phyloP scores from a whole-genome alignment of 116 monocot species.

The Dioscorea cayenensis region DNA sequence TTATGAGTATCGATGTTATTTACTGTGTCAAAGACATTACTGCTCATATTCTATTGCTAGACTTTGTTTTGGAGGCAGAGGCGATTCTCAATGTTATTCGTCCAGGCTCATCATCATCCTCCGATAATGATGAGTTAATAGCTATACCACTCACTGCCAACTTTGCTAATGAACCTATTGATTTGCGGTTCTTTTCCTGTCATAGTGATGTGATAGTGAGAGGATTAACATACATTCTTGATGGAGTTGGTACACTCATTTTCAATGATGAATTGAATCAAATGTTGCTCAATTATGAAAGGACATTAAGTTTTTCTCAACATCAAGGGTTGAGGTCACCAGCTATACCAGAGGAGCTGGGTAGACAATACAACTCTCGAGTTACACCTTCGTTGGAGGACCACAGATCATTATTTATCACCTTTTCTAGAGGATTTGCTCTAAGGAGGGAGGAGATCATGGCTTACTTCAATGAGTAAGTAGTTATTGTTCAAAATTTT shows the following conservation, averaged over 20 bases:
- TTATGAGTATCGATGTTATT: slow-evolving; percentile 5
- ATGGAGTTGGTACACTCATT: slow-evolving; percentile 17
- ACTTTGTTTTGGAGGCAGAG: slow-evolving; percentile 12
- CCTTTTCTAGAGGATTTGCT: slow-evolving; percentile 2
- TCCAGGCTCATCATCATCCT: slow-evolving; percentile 1
- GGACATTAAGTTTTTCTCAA: background rate
- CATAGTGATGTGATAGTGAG: slow-evolving; percentile 9
- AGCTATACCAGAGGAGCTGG: background rate
- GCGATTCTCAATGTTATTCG: slow-evolving; percentile 20
- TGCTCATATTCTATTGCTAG: background rate
- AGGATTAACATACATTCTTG: slow-evolving; percentile 7
- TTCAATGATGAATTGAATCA: slow-evolving; percentile 7
- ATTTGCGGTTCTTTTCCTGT: slow-evolving; percentile 11
- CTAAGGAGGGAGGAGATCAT: background rate
- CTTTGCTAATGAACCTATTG: background rate
- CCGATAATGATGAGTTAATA: too few species aligned
- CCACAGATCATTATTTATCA: slow-evolving; percentile 15
- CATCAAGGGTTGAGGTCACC: background rate
- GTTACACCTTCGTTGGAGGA: background rate
- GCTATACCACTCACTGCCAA: background rate
- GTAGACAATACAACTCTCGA: background rate
- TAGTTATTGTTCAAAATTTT: background rate
- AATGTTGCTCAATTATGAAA: background rate
- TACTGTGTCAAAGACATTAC: background rate
- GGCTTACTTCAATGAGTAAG: slow-evolving; percentile 7